Conservation (phyloP, 192 early-diverging fungal genomes). For the Geranomyces michiganensis region DNA sequence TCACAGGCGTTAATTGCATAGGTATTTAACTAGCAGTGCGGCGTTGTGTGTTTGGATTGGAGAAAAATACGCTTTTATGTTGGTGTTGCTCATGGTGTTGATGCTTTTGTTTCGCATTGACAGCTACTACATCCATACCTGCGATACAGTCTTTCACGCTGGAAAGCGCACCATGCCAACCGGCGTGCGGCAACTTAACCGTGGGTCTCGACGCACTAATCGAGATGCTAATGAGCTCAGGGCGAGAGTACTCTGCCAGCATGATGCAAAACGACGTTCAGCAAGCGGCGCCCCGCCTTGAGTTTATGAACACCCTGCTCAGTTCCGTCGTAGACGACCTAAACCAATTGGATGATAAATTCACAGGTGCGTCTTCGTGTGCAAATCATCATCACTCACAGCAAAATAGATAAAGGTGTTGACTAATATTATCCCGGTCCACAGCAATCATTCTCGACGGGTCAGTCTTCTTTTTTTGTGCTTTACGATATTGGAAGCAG, state of each 20-base stretch:
- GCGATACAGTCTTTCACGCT: constrained; percentile 6
- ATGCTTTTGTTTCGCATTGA: too few relatives aligned
- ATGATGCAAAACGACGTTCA: neutral
- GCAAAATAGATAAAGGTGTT: too few relatives aligned
- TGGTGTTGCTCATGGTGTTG: too few relatives aligned
- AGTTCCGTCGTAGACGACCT: neutral
- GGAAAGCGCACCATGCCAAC: constrained; percentile 25
- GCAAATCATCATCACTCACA: too few relatives aligned
- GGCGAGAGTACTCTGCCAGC: neutral
- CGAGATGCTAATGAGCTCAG: constrained; percentile 13
- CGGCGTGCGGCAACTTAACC: constrained; percentile 28
- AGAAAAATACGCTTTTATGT: too few relatives aligned
- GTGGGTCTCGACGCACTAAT: constrained; percentile 27
- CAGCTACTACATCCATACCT: constrained; percentile 12
- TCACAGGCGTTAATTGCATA: constrained; percentile 23
- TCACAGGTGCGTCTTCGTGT: neutral
- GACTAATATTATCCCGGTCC: too few relatives aligned
- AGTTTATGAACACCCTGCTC: constrained; percentile 9
- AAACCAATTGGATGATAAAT: constrained; percentile 9
- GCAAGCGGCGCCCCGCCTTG: neutral
- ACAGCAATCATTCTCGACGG: constrained; percentile 9
- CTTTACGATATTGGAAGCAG: too few relatives aligned
- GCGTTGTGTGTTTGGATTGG: too few relatives aligned
- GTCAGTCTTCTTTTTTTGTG: neutral
- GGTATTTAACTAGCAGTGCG: too few relatives aligned